A percentile compares a stretch with the other conserved stretches of the same genome.
Evolutionary conservation across 768 basidiomycete species (phyloP).

Genomic region (Psilocybe azurescens): DNA sequence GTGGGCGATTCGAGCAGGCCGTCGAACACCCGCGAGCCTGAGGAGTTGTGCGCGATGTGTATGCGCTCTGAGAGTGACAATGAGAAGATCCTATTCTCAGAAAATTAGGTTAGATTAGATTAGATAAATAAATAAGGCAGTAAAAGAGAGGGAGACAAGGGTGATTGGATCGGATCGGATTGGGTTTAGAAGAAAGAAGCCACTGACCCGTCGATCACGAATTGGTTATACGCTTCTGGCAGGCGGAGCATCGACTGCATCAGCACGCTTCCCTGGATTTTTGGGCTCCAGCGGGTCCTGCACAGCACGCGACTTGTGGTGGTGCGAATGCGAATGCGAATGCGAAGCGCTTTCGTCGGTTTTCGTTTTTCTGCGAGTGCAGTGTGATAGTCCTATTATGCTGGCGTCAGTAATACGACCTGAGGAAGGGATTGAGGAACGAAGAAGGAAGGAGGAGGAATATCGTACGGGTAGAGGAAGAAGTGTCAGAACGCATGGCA

Average conservation of each 20-base stretch:
- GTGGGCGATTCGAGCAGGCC: constrained; percentile 71
- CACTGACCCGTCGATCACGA: constrained; percentile 72
- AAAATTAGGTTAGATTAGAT: neutral
- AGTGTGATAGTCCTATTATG: constrained; percentile 32
- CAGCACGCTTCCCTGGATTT: constrained; percentile 84
- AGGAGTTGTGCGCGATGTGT: constrained; percentile 52
- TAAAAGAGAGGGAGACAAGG: too few relatives aligned
- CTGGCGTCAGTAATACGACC: neutral
- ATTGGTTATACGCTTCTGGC: constrained; percentile 65
- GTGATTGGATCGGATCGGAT: too few relatives aligned
- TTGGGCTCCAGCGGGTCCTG: constrained; percentile 62
- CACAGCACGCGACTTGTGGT: constrained; percentile 17
- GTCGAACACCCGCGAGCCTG: constrained; percentile 84
- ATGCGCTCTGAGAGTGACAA: constrained; percentile 66
- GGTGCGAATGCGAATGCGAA: constrained; percentile 23
- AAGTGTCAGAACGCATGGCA: constrained; percentile 71
- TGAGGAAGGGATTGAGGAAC: neutral
- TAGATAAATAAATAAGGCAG: too few relatives aligned
- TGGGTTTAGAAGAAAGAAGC: too few relatives aligned
- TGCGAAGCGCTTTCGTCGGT: constrained; percentile 2
- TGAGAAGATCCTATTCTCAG: constrained; percentile 54
- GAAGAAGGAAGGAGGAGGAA: neutral
- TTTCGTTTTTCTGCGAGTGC: constrained; percentile 14
- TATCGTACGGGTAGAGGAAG: constrained; percentile 51
- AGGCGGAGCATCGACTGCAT: constrained; percentile 84